phyloP scores from a whole-genome alignment of 768 basidiomycete species.

The Dacryopinax primogenitus region DNA sequence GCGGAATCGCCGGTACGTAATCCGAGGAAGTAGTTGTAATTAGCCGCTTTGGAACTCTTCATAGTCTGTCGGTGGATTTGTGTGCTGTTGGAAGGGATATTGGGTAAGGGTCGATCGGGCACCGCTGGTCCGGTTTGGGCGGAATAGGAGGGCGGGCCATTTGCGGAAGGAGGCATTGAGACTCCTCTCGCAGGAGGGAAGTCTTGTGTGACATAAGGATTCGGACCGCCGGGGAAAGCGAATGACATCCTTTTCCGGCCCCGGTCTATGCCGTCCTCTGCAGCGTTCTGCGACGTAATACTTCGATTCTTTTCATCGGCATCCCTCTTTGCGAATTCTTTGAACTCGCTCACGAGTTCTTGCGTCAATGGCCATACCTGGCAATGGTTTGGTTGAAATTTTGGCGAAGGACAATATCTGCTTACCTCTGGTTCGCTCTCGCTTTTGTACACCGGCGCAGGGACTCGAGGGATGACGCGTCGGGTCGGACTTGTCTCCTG shows the following conservation, averaged over 20 bases:
- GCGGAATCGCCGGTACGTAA: background rate
- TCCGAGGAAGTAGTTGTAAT: background rate
- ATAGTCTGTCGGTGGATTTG: background rate
- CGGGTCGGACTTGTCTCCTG: background rate
- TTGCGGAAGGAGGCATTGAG: background rate
- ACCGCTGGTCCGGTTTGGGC: background rate
- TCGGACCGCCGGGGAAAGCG: background rate
- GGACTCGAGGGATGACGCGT: background rate
- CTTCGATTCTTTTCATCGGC: no score
- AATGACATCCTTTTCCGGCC: background rate
- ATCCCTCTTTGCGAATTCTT: background rate
- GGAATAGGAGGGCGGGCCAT: background rate
- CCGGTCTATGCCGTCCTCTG: no score
- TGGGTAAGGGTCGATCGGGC: background rate
- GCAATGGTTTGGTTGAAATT: background rate
- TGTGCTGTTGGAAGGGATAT: background rate
- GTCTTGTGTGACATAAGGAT: background rate
- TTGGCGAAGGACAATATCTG: background rate
- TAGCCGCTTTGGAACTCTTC: background rate
- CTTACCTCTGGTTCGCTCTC: conserved; percentile 7
- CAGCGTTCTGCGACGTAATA: no score
- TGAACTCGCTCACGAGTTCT: background rate
- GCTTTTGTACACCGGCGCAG: background rate
- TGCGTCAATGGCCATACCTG: conserved; percentile 1
- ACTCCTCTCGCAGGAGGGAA: background rate